Conservation (phyloP, 2,329 filamentous ascomycete genomes). For the Proliferodiscus dingleyae region DNA sequence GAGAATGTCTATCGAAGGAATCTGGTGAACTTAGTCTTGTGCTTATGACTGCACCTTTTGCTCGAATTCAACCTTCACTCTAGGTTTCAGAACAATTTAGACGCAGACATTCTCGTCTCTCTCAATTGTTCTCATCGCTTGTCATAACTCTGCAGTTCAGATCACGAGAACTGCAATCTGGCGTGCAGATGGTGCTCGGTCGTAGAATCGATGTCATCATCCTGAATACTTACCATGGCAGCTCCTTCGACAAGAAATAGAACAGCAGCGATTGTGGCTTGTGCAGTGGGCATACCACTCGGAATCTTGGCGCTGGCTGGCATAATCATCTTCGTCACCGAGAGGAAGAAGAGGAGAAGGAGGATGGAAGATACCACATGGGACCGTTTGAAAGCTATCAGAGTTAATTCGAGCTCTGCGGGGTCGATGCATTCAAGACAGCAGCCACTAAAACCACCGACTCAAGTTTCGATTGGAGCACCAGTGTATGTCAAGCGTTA, state of each 20-base stretch:
- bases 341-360: conserved; percentile 5
- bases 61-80: conserved; percentile 3
- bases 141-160: not conserved
- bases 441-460: not conserved
- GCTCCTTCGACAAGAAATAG: not conserved
- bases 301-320: conserved; percentile 1
- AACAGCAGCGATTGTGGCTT: conserved; percentile 7
- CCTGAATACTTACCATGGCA: not conserved
- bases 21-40: conserved; percentile 20
- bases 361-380: conserved; percentile 1
- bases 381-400: not conserved
- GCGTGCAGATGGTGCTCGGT: too few species aligned
- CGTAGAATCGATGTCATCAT: too few species aligned
- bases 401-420: not conserved
- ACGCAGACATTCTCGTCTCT: conserved; percentile 1
- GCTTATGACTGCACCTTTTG: conserved; percentile 18
- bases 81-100: conserved; percentile 15
- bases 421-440: not conserved
- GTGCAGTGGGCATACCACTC: conserved; percentile 11
- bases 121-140: not conserved
- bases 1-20: conserved; percentile 3
- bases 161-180: not conserved
- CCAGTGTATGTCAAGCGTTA: not conserved
- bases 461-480: not conserved
- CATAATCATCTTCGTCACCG: conserved; percentile 6